Conservation (phyloP, 164 flowering plant species). For the Vitis rotundifolia region DNA sequence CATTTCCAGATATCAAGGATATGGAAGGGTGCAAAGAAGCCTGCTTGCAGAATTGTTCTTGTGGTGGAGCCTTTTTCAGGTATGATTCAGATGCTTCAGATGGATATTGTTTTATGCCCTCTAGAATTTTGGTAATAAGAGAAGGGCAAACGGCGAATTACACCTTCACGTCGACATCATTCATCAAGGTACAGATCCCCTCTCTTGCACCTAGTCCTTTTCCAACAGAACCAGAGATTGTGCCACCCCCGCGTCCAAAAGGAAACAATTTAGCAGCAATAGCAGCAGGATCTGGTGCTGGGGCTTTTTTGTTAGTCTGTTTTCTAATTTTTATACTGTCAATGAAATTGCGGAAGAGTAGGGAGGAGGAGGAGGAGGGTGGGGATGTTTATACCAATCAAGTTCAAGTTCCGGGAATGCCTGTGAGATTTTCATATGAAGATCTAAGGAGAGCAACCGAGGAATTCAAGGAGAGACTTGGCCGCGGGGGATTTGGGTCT, state of each 20-base stretch:
- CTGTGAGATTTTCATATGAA: not conserved
- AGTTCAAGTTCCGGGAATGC: conserved; percentile 3
- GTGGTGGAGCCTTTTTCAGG: not conserved
- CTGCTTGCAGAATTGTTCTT: too few species aligned
- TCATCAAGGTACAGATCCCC: conserved; percentile 8
- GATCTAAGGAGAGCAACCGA: conserved; percentile 2
- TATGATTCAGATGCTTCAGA: not conserved
- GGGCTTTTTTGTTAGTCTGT: too few species aligned
- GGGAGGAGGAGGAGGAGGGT: too few species aligned
- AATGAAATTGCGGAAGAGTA: too few species aligned
- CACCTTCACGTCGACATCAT: not conserved
- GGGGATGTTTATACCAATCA: too few species aligned
- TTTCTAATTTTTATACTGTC: too few species aligned
- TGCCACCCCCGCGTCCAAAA: not conserved
- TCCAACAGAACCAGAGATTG: not conserved
- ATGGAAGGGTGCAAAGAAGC: too few species aligned
- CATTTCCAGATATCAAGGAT: too few species aligned
- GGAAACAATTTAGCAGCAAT: too few species aligned
- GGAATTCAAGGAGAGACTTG: conserved; percentile 4
- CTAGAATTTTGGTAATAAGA: not conserved
- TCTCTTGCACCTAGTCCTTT: too few species aligned
- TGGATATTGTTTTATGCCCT: conserved; percentile 2
- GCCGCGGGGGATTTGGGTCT: conserved; percentile 4
- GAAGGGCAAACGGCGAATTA: not conserved
- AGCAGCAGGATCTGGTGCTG: too few species aligned